Evolutionary conservation across 2,329 filamentous ascomycete species (phyloP), one percentile per base, ranked within the genome.

Genomic region (Aureobasidium sp.): DNA sequence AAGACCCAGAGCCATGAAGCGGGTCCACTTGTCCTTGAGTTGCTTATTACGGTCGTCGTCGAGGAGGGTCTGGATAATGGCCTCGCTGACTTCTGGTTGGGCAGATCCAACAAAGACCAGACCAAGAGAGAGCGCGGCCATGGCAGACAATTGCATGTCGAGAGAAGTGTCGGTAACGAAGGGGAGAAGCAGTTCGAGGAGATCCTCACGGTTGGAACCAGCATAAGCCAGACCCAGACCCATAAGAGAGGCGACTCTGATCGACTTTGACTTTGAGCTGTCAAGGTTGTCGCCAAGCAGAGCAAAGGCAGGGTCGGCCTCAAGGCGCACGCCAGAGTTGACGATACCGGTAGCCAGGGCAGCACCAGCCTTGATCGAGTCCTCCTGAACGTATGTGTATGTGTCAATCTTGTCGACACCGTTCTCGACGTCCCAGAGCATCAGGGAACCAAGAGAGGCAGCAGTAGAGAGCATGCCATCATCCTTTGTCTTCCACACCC

Each of bases 401-500:
- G 88, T 90, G 74, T 99, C 93, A 67, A 97, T 91, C 76, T 91
- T 93, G 73, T 96, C 90, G 58, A 99, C 79, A 60, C 93, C 94
- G 66, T 84, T 86, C 69, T 97, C 93, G 23, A 96, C 87, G 70
- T 99, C 93, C 89, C 94, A 96, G 69, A 95, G 83, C 71, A 96
- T 80, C 19, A 99, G 80, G 68, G 94, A 93, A 70, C 94, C 94
- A 67, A 96, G 77, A 0, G 94, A 97, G 4, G 95, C 95, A 40
- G 95, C 89, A 0, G 93, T 96, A 1, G 94, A 97, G 75, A 96
- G 82, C 91, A 96, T 96, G 65, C 94, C 94, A 69, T 96, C 92
- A 43, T 95, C 91, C 76, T 99, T 99, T 21, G 95, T 97, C 79
- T 97, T 99, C 90, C 91, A 99, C 4, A 99, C 90, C 93, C 94